Evolutionary conservation across 768 basidiomycete genomes (phyloP), one percentile per base, ranked within the genome.

Genomic region (Mycena leptocephala): DNA sequence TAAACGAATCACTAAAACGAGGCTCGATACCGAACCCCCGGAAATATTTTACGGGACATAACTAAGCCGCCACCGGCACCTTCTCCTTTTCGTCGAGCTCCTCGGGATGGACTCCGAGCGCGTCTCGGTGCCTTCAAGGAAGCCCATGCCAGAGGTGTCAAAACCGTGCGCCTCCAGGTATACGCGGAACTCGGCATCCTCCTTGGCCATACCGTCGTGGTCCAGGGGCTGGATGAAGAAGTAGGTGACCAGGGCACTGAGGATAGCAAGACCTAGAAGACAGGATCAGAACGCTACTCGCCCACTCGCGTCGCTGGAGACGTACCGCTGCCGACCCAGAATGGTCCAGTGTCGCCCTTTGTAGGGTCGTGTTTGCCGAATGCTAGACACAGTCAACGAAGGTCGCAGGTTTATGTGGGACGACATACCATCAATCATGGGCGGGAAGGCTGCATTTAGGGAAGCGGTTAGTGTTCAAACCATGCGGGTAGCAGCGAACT

Each of bases 81-180:
- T 61, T 59, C 70, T 65, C 74, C 62, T 78, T 76, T 55, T 75
- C 74, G 46, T 76, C 68, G 3, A 75, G 11, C 39, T 78, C 71
- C 56, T 75, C 18, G 58, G 70, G 35, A 70, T 39, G 20, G 74
- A 70, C 24, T 56, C 53, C 3, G 35, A 48, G 16, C 39, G 30
- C 0, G 66, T 68, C 20, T 78, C 71, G 26, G 16, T 64, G 5
- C 5, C 26, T 1, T 70, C 76, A 39, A 11, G n/a, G 30, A 92
- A 84, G 69, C 95, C 96, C 94, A 96, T 94, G 61, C 85, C 86
- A 10, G 90, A 88, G 39, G 93, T 94, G 82, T 97, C 96, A 80
- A 92, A 97, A 11, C 96, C 96, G 80, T 96, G 83, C 11, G 85
- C 89, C 80, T 92, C 93, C 69, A 98, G 89, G 82, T 97, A 97